Base-by-base conservation (phyloP, 2,329 filamentous ascomycete species). In the Aspergillus intermedius region DNA sequence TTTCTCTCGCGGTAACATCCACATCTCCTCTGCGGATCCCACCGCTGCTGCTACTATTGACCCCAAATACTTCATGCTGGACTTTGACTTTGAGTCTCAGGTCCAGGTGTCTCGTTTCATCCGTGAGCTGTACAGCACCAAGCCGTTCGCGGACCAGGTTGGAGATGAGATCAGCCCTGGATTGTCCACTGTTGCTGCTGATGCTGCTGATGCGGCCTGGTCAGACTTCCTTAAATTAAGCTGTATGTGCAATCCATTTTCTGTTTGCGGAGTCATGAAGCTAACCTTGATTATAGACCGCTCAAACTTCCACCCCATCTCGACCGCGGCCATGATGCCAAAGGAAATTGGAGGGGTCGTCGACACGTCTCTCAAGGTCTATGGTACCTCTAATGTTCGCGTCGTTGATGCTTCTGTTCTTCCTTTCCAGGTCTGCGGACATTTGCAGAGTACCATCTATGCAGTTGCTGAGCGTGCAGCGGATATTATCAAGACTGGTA, bases 31-130 rank as follows among this genome's bases (percentile, higher is more conserved):
- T 1, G 30, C 52, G 1, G 42, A 63, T 30, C 44, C 57, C 9
- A 49, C 47, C 2, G n/a, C 52, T 12, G 44, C 53, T 25, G 48
- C 61, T 10, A 34, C 52, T 12, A 61, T 63, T 48, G 60, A 63
- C 42, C 60, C 60, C 2, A 62, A 60, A 32, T 63, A 60, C 41
- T 62, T 62, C 42, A 60, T 59, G 57, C 58, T 63, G 17, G 47
- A 50, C 3, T 54, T 55, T 17, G 60, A 61, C 34, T 34, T 54
- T 10, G 42, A 42, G 4, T 46, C 55, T 6, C 56, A 64, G 42
- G 50, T 49, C 37, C 53, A 55, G 28, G 49, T 62, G 7, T 57
- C 58, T 21, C 43, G 43, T 7, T 62, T 52, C 9, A 58, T 60
- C 25, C 56, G 60, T 17, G 52, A 58, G 17, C 44, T 56, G 19